These are phyloP conservation scores for Botrytis sinoallii DNA, from an alignment of 2,329 filamentous ascomycete genomes.

Conservation along the genomic window DNA sequence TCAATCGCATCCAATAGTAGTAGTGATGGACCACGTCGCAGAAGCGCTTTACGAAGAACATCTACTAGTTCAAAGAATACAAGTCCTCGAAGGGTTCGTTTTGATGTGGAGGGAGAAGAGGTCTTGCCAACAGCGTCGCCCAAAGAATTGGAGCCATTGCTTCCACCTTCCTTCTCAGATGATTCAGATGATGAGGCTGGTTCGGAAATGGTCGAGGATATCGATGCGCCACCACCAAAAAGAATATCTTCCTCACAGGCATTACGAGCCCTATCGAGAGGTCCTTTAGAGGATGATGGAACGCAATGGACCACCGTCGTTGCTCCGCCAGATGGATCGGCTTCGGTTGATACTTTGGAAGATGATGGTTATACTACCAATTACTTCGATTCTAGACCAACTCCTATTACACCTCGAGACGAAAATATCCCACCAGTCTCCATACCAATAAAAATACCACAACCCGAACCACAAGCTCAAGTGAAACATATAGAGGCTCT, in stretches of 20 bases:
- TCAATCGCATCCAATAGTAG: slow-evolving; percentile 54
- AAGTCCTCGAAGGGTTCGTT: slow-evolving; percentile 61
- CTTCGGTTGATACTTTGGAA: slow-evolving; percentile 29
- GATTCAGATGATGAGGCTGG: slow-evolving; percentile 39
- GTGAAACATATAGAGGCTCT: slow-evolving; percentile 2
- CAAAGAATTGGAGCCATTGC: slow-evolving; percentile 13
- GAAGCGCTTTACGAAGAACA: slow-evolving; percentile 57
- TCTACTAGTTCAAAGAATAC: slow-evolving; percentile 49
- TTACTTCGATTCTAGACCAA: slow-evolving; percentile 5
- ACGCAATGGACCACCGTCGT: slow-evolving; percentile 37
- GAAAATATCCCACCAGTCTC: slow-evolving; percentile 2
- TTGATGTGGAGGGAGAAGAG: slow-evolving; percentile 58
- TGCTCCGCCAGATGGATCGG: slow-evolving; percentile 36
- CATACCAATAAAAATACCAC: not conserved
- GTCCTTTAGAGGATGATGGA: slow-evolving; percentile 47
- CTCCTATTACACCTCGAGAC: not conserved
- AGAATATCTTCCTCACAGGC: slow-evolving; percentile 56
- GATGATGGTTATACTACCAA: slow-evolving; percentile 8
- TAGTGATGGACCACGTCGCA: slow-evolving; percentile 49
- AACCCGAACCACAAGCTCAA: not conserved
- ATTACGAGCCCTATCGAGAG: slow-evolving; percentile 50
- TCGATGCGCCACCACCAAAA: slow-evolving; percentile 46
- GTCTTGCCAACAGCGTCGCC: slow-evolving; percentile 59
- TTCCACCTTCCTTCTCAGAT: slow-evolving; percentile 21
- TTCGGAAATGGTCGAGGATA: slow-evolving; percentile 35